Evolutionary conservation across 2,329 filamentous ascomycete genomes (phyloP).

Genomic region (Colletotrichum sp.): DNA sequence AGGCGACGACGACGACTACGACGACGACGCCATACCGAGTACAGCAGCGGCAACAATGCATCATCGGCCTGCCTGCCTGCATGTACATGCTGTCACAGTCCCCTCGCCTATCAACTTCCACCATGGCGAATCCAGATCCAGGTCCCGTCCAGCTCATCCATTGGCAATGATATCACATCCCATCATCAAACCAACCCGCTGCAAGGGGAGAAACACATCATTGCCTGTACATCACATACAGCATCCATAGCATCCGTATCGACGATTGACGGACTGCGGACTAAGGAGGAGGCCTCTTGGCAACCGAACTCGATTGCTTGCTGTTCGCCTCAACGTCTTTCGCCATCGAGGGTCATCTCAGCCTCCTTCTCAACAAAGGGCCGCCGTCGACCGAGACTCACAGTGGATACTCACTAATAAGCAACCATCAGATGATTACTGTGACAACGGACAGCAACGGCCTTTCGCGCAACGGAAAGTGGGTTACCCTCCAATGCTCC

Average conservation of each 20-base stretch:
- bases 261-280: not conserved
- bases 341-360: not conserved
- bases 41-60: not conserved
- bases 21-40: not conserved
- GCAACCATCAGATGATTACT: not conserved
- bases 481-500: not conserved
- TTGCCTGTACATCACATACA: not conserved
- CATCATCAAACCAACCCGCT: not conserved
- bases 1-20: not conserved
- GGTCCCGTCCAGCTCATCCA: not conserved
- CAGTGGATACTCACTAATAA: not conserved
- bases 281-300: conserved; percentile 2
- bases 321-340: not conserved
- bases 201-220: not conserved
- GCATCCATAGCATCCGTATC: not conserved
- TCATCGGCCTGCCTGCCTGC: not conserved
- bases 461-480: not conserved
- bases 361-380: not conserved
- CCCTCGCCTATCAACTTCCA: not conserved
- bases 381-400: not conserved
- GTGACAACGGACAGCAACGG: not conserved
- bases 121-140: not conserved
- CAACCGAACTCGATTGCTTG: not conserved
- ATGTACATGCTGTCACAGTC: not conserved
- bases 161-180: conserved; percentile 14